Conservation (phyloP, 768 basidiomycete species). For the Rubroboletus satanas region DNA sequence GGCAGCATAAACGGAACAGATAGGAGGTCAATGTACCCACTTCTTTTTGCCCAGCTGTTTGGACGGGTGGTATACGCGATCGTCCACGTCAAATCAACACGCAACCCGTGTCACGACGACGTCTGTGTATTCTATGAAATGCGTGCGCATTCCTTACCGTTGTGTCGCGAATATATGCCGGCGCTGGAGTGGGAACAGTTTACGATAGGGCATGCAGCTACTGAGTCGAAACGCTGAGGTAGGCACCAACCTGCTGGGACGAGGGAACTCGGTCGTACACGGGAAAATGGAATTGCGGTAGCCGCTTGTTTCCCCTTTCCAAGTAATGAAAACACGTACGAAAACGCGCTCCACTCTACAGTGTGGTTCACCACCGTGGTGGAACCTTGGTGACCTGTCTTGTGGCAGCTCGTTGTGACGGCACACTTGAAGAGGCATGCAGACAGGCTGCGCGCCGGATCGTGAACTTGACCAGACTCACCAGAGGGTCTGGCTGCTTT, state of each 20-base stretch:
- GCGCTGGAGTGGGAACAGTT: constrained; percentile 15
- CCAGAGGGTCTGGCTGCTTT: not conserved
- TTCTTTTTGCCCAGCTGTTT: constrained; percentile 8
- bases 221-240: constrained; percentile 10
- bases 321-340: constrained; percentile 17
- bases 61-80: not conserved
- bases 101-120: not conserved
- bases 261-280: not conserved
- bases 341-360: not conserved
- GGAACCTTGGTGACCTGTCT: not conserved
- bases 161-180: not conserved
- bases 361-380: not conserved
- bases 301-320: not conserved
- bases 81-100: not conserved
- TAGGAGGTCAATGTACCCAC: constrained; percentile 6
- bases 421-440: not conserved
- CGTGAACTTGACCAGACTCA: not conserved
- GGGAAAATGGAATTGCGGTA: not conserved
- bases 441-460: not conserved
- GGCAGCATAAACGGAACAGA: constrained; percentile 4
- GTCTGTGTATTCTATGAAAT: constrained; percentile 11
- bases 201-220: constrained; percentile 13
- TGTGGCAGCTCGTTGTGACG: not conserved
- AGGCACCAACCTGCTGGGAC: not conserved
- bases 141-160: constrained; percentile 8